Conservation (phyloP, 2,329 filamentous ascomycete genomes). For the Drechmeria coniospora region DNA sequence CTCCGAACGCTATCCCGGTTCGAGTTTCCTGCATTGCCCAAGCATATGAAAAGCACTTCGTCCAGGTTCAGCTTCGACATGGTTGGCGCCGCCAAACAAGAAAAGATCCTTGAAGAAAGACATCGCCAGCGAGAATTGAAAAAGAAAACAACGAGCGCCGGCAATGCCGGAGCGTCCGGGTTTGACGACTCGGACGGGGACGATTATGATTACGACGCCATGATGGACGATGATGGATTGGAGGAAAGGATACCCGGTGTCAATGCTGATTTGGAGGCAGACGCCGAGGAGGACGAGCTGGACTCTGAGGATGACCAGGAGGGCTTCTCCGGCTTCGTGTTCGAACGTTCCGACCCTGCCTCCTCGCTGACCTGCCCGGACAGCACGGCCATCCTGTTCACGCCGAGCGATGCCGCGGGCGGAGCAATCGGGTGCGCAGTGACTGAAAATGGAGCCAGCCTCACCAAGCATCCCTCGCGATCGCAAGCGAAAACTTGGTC, state of each 20-base stretch:
- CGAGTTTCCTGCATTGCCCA: constrained; percentile 35
- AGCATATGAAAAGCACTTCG: constrained; percentile 60
- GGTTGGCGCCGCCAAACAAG: constrained; percentile 50
- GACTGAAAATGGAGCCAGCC: constrained; percentile 27
- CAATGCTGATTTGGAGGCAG: constrained; percentile 16
- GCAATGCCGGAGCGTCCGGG: constrained; percentile 31
- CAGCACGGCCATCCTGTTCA: constrained; percentile 29
- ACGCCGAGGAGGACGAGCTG: constrained; percentile 11
- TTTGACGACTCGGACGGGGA: constrained; percentile 50
- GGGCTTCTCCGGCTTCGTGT: constrained; percentile 45
- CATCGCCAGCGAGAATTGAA: constrained; percentile 53
- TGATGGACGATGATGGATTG: constrained; percentile 48
- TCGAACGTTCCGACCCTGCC: constrained; percentile 36
- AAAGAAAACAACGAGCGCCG: constrained; percentile 28
- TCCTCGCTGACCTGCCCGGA: constrained; percentile 36
- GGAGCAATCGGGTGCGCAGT: constrained; percentile 41
- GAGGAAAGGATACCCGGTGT: constrained; percentile 52
- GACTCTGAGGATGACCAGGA: constrained; percentile 42
- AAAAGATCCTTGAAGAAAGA: constrained; percentile 56
- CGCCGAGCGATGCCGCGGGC: constrained; percentile 39
- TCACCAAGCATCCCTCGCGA: constrained; percentile 4
- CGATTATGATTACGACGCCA: constrained; percentile 43
- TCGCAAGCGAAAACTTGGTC: neutral
- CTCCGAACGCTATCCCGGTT: constrained; percentile 28
- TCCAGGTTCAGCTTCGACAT: constrained; percentile 75